phyloP scores from a whole-genome alignment of 2,329 filamentous ascomycete species.

The Emmonsiellopsis sp. region DNA sequence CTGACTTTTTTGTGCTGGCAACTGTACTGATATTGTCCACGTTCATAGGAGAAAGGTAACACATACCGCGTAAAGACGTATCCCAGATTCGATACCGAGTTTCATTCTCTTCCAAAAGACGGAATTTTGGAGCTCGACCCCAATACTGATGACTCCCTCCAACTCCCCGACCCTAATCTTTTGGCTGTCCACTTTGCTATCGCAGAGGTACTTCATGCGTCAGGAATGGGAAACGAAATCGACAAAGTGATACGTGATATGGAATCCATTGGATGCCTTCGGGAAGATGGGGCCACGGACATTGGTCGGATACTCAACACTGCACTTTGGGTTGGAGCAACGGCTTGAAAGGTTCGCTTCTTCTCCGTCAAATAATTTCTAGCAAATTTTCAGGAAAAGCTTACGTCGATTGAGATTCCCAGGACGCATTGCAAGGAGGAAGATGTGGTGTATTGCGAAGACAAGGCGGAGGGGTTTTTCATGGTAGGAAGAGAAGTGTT shows the following conservation, averaged over 20 bases:
- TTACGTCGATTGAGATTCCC: no score
- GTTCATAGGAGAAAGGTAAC: background rate
- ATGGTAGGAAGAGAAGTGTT: no score
- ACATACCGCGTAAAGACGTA: background rate
- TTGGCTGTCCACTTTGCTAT: background rate
- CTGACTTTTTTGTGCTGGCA: background rate
- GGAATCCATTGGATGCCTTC: background rate
- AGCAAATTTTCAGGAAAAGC: no score
- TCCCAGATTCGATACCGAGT: background rate
- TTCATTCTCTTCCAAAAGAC: background rate
- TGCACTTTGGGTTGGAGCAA: no score
- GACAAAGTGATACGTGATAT: background rate
- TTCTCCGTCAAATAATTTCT: no score
- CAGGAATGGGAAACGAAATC: background rate
- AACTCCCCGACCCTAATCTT: background rate
- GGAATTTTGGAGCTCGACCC: background rate
- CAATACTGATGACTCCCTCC: background rate
- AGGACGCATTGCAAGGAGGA: no score
- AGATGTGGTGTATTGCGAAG: no score
- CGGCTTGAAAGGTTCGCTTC: no score
- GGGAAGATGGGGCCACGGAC: background rate
- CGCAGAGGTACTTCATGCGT: background rate
- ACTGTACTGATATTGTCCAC: background rate
- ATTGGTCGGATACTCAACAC: background rate
- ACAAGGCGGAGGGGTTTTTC: no score